Conservation (phyloP, 1,139 yeast genomes). For the Nakaseomyces bracarensis region DNA sequence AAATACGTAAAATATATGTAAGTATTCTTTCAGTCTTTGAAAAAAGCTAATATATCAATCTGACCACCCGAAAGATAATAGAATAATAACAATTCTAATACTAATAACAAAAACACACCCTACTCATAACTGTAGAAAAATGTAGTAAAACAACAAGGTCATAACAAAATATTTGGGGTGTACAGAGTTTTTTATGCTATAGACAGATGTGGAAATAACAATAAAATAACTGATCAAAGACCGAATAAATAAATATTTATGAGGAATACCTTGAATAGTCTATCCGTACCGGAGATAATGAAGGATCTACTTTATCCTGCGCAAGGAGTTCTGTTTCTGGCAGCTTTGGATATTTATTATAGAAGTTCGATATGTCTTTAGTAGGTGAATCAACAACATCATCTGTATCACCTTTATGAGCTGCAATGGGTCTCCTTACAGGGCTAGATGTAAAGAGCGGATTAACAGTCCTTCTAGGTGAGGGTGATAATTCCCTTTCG, state of each 20-base stretch:
- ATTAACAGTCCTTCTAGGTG: constrained; percentile 27
- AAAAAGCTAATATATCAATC: too few species aligned
- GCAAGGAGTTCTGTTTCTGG: constrained; percentile 28
- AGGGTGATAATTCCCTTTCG: constrained; percentile 27
- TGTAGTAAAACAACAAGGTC: too few species aligned
- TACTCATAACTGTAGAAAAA: too few species aligned
- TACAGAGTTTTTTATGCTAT: too few species aligned
- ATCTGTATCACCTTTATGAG: constrained; percentile 8
- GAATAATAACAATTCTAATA: too few species aligned
- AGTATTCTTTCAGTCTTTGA: too few species aligned
- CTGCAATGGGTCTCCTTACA: constrained; percentile 15
- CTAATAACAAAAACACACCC: too few species aligned
- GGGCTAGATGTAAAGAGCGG: constrained; percentile 33
- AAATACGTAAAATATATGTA: too few species aligned
- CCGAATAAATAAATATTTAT: constrained; percentile 3
- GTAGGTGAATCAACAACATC: constrained; percentile 5
- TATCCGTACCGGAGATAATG: constrained; percentile 26
- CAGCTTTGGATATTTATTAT: constrained; percentile 28
- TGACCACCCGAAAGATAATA: too few species aligned
- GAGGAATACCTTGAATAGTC: constrained; percentile 26
- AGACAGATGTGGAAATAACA: neutral
- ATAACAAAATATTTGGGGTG: too few species aligned
- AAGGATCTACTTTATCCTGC: constrained; percentile 14
- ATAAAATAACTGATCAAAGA: neutral
- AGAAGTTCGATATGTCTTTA: constrained; percentile 13